Base-by-base conservation (phyloP, 2,329 filamentous ascomycete genomes). In the Paraphaeosphaeria sporulosa region DNA sequence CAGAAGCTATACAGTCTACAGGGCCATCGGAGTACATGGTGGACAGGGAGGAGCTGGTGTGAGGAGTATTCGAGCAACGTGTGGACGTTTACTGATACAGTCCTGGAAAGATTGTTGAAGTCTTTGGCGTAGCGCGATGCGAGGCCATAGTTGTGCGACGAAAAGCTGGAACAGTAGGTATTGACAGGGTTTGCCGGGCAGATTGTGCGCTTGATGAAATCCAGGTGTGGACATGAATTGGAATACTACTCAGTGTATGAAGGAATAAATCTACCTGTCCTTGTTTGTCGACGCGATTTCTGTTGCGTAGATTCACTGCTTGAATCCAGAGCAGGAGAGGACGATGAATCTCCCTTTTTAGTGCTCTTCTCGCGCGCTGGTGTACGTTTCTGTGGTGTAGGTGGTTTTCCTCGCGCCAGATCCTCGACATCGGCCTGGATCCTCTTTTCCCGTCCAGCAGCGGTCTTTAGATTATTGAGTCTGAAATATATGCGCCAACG, bases 61-160 rank as follows among this genome's bases (percentile, higher is more conserved):
- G 63, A 59, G 30, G 59, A 64, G 21, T 71, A 69, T 51, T 62
- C 64, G 36, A 67, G 64, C 49, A 69, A 63, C 6, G 52, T 69
- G 40, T 72, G 69, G 69, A 57, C 59, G 4, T 68, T 62, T 54
- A 68, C 63, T 2, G 67, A 71, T 32, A 67, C 60, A 1, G 60
- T 69, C 2, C 53, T 70, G 46, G 40, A 55, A 42, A 65, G 54
- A 34, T 21, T 72, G 38, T 15, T 71, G 42, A 47, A 43, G 23
- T 40, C 15, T 17, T n/a, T 51, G n/a, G 32, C 23, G 19, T 51
- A 51, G 34, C 7, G 27, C 27, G 30, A 9, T 32, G 10, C 4
- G 4, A 32, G 10, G 17, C 19, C 12, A 47, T 27, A 23, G 27
- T 32, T 30, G 27, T 13, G 13, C 36, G 36, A 38, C 9, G 17